Conservation (phyloP, 2,329 filamentous ascomycete species). For the Hymenoscyphus occultus region DNA sequence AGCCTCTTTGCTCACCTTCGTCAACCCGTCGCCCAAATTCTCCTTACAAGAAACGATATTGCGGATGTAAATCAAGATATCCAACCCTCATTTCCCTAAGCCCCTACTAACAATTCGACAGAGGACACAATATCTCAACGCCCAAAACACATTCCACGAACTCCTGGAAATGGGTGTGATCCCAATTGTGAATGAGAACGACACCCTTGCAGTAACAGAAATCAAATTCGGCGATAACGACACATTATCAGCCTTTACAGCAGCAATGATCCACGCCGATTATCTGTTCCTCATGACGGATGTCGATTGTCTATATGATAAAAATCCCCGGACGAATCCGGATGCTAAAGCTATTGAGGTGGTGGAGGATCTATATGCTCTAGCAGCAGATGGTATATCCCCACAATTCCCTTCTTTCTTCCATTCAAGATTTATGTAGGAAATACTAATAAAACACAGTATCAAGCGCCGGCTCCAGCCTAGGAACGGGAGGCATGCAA, state of each 20-base stretch:
- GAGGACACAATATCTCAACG: slow-evolving; percentile 92
- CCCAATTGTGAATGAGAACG: slow-evolving; percentile 98
- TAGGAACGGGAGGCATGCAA: slow-evolving; percentile 95
- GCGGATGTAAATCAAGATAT: slow-evolving; percentile 64
- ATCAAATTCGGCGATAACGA: slow-evolving; percentile 99
- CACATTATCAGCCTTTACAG: slow-evolving; percentile 92
- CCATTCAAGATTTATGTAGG: background rate
- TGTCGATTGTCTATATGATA: slow-evolving; percentile 95
- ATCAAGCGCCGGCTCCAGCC: slow-evolving; percentile 79
- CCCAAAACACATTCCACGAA: slow-evolving; percentile 90
- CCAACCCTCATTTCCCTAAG: background rate
- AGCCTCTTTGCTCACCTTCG: slow-evolving; percentile 82
- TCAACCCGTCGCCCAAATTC: slow-evolving; percentile 90
- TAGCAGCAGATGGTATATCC: slow-evolving; percentile 71
- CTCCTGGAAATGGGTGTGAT: slow-evolving; percentile 93
- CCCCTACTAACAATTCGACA: slow-evolving; percentile 39
- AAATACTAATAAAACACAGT: slow-evolving; percentile 48
- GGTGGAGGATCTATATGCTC: slow-evolving; percentile 78
- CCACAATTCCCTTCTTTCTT: background rate
- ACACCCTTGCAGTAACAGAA: slow-evolving; percentile 92
- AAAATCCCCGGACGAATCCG: slow-evolving; percentile 82
- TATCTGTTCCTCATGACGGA: slow-evolving; percentile 98
- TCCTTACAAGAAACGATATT: slow-evolving; percentile 94
- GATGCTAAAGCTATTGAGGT: slow-evolving; percentile 89
- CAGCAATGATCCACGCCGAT: slow-evolving; percentile 95